These are phyloP conservation scores for Neurospora sp. DNA, from an alignment of 495 filamentous ascomycete species.

Conservation along the genomic window DNA sequence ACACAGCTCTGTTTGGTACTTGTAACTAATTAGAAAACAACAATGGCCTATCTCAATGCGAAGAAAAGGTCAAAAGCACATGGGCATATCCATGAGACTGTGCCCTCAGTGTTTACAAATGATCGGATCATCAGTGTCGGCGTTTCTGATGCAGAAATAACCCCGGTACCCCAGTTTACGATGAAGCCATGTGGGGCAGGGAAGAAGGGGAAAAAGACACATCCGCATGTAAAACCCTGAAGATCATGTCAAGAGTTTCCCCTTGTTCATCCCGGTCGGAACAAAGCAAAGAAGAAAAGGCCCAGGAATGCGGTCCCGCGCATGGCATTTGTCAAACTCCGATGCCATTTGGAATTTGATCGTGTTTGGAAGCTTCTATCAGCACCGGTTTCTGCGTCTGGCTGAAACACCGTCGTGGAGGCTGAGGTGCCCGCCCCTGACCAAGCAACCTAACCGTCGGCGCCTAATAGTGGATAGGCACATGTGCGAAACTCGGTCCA, in stretches of 20 bases:
- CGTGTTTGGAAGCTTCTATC: not conserved
- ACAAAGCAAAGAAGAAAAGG: not conserved
- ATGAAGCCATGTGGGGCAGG: not conserved
- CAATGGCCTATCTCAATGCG: not conserved
- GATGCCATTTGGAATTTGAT: not conserved
- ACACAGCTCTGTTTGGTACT: not conserved
- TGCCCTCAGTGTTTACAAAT: not conserved
- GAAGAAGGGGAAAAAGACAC: not conserved
- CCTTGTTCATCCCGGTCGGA: not conserved
- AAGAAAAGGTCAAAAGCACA: not conserved
- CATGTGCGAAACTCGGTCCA: not conserved
- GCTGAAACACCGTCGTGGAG: not conserved
- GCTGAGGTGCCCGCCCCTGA: not conserved
- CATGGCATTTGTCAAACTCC: not conserved
- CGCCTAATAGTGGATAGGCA: not conserved
- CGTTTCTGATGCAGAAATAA: not conserved
- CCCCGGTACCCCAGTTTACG: not conserved
- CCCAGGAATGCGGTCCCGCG: not conserved
- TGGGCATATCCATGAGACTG: not conserved
- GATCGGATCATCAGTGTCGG: not conserved
- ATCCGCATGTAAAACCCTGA: not conserved
- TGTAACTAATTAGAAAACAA: not conserved
- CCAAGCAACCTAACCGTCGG: not conserved
- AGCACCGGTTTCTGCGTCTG: not conserved
- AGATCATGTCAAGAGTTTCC: not conserved